A percentile compares a stretch with the other conserved stretches of the same genome.
phyloP scores from a whole-genome alignment of 1,284 basidiomycete species.

The Heterobasidion irregulare region DNA sequence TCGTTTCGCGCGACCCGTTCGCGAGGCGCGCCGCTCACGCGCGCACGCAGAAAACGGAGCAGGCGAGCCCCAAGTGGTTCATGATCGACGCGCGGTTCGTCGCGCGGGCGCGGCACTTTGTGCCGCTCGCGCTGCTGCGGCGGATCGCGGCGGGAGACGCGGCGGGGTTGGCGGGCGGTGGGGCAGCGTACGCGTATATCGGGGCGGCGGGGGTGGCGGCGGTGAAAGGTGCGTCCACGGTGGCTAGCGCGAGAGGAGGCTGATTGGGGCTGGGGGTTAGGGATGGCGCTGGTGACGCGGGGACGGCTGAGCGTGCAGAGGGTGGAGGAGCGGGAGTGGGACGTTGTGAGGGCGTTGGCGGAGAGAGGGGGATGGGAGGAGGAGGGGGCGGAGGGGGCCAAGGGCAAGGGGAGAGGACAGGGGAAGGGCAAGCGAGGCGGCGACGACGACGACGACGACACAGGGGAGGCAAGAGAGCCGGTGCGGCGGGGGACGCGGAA shows the following conservation, averaged over 20 bases:
- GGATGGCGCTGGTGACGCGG: slow-evolving; percentile 77
- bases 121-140: slow-evolving; percentile 75
- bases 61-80: slow-evolving; percentile 81
- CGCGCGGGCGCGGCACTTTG: slow-evolving; percentile 62
- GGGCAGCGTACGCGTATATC: slow-evolving; percentile 53
- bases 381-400: slow-evolving; percentile 2
- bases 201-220: slow-evolving; percentile 47
- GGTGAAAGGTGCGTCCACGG: slow-evolving; percentile 44
- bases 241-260: not conserved
- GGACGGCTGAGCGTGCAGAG: slow-evolving; percentile 87
- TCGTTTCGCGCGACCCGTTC: too few relatives aligned
- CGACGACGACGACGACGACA: not conserved
- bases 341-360: slow-evolving; percentile 58
- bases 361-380: slow-evolving; percentile 63
- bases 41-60: slow-evolving; percentile 58
- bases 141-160: slow-evolving; percentile 36
- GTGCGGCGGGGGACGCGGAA: slow-evolving; percentile 7
- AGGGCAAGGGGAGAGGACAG: slow-evolving; percentile 3
- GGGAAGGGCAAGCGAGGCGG: not conserved
- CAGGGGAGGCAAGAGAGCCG: not conserved
- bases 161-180: slow-evolving; percentile 25
- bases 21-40: not conserved
- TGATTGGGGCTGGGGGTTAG: slow-evolving; percentile 20
- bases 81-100: slow-evolving; percentile 82
- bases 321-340: slow-evolving; percentile 66